Evolutionary conservation across 148 eudicot species (phyloP), one percentile per base, ranked within the genome.

Genomic region (Simmondsia chinensis): DNA sequence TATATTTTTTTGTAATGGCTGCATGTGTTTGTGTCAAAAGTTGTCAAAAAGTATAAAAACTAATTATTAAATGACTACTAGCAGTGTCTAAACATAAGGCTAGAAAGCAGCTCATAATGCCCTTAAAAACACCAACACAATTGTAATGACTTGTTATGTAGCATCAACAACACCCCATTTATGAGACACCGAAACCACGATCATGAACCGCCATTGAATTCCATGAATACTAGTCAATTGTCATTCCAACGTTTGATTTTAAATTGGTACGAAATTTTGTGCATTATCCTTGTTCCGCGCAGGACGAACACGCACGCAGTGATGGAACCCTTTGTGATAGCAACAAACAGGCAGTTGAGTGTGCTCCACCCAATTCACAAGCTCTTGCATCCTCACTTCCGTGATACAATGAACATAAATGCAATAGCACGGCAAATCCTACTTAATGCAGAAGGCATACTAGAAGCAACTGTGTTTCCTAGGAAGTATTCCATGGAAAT

Each of bases 301-400:
- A 87, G 96, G 96, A 31, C 68, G 39, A 38, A 58, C 33, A 87
- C 96, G 1, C 96, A 87, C 54, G 79, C 84, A 31, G 62, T 56
- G 23, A 72, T 79, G 6, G 96, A 87, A 63, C 96, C 96, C 44
- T 73, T 87, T 43, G 43, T 74, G 18, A 82, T 87, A 52, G 96
- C 96, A 23, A 61, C 93, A 23, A 60, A 82, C 52, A 69, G 96
- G 59, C 83, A 82, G 44, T 58, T 87, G 25, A 87, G 96, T 7
- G 82, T 75, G 30, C 71, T 87, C 48, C 96, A 87, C 63, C 96
- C 96, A 1, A 73, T 87, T 23, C 35, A 87, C 42, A 87, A 79
- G 69, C 93, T 87, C 44, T 40, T 87, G 51, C 67, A 82, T 26
- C 96, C 96, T 50, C 96, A 87, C 47, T 82, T 79, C 51, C 73